phyloP scores from a whole-genome alignment of 495 filamentous ascomycete genomes.

The Neurospora sp. region DNA sequence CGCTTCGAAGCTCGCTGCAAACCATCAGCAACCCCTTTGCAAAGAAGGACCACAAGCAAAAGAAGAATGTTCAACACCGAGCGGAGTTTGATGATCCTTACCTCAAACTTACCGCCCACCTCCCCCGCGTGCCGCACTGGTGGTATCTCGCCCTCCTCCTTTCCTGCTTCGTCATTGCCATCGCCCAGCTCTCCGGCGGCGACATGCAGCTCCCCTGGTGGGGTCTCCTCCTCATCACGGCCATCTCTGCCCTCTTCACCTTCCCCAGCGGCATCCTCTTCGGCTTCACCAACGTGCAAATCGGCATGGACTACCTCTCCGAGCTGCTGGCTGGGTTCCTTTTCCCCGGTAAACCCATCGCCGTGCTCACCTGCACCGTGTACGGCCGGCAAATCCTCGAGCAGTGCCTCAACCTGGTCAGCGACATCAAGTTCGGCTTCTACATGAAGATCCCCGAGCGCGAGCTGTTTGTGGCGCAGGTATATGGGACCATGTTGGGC shows the following conservation, averaged over 20 bases:
- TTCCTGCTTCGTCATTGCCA: conserved; percentile 33
- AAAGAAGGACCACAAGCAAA: neutral
- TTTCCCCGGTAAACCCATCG: conserved; percentile 16
- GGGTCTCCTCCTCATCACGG: conserved; percentile 38
- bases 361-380: conserved; percentile 16
- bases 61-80: neutral
- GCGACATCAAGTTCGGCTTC: conserved; percentile 22
- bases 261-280: conserved; percentile 19
- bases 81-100: neutral
- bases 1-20: neutral
- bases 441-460: conserved; percentile 37
- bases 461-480: conserved; percentile 23
- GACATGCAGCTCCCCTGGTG: conserved; percentile 42
- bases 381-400: conserved; percentile 20
- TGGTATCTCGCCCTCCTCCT: conserved; percentile 21
- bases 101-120: neutral
- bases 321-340: conserved; percentile 21
- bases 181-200: conserved; percentile 34
- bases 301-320: conserved; percentile 15
- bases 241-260: conserved; percentile 17
- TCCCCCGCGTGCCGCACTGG: neutral
- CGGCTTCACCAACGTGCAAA: conserved; percentile 18
- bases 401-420: conserved; percentile 20
- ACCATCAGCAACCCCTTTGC: neutral
- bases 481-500: neutral